Evolutionary conservation across 306 rosid genomes (phyloP).

Genomic region (Vigna trinervia): DNA sequence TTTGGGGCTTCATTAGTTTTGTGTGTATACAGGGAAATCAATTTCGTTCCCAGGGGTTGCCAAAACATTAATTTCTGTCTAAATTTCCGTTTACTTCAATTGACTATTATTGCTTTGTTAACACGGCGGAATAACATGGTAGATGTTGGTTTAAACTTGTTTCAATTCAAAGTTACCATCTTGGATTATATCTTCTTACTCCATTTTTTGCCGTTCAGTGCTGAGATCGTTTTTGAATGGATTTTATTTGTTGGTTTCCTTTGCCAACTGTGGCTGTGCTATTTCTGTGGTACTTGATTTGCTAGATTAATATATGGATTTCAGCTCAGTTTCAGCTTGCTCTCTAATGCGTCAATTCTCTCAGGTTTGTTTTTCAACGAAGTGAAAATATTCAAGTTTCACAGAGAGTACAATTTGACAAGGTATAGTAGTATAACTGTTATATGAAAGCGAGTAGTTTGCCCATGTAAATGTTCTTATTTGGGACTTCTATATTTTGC

Average conservation of each 20-base stretch:
- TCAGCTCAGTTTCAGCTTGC: constrained; percentile 12
- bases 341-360: constrained; percentile 32
- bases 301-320: constrained; percentile 8
- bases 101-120: constrained; percentile 1
- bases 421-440: constrained; percentile 61
- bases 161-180: constrained; percentile 3
- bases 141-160: background rate
- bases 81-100: constrained; percentile 6
- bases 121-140: background rate
- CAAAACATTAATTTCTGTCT: constrained; percentile 31
- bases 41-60: background rate
- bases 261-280: constrained; percentile 14
- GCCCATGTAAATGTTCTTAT: constrained; percentile 15
- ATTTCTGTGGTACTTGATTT: constrained; percentile 26
- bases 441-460: constrained; percentile 27
- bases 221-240: constrained; percentile 17
- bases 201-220: background rate
- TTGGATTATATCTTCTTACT: constrained; percentile 15
- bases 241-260: constrained; percentile 22
- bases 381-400: constrained; percentile 59
- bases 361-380: constrained; percentile 57
- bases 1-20: background rate
- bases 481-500: constrained; percentile 19
- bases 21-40: background rate
- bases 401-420: constrained; percentile 64